Base-by-base conservation (phyloP, 805 yeast species). In the Saccharomycopsis capsularis region DNA sequence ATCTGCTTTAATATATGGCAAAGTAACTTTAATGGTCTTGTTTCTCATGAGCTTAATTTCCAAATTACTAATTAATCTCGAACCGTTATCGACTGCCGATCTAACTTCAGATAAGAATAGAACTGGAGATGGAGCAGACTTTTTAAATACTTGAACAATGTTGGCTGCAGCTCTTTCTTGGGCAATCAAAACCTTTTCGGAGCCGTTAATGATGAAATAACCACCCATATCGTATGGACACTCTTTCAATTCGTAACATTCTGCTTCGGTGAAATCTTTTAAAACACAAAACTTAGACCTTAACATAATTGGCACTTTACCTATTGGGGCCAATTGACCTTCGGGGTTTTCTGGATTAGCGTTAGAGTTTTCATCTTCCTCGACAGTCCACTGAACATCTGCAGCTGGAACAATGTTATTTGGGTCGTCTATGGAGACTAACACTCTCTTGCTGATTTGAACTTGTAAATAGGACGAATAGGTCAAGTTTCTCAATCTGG, bases 211-310 rank as follows among this genome's bases (percentile, higher is more conserved):
- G 59, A 93, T 90, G 64, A 93, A 93, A 68, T 93, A 93, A 55
- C 99, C 99, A 67, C 99, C 99, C 95, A 93, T 95, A 75, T 93
- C 99, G 68, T 87, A 93, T 29, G 99, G 99, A 70, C 99, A 93
- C 69, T 93, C 99, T 68, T 93, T 90, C 63, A 93, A 78, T 60
- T 89, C 95, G 68, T 90, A 93, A 61, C 90, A 78, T 68, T 93
- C 99, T 58, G 86, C 88, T 59, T 93, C 98, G 6, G 87, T 81
- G 57, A 93, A 76, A 53, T 86, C 95, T 62, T 88, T 78, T 60
- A 93, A 76, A 71, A 90, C 81, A 78, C 99, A 93, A 63, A 88
- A 93, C 71, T 88, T 91, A 48, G 98, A 91, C 61, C 96, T 79
- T 59, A 93, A 76, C 99, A 93, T 93, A 66, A 93, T 89, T 45